phyloP scores from a whole-genome alignment of 371 early-diverging fungal genomes.

The Circinella umbellata region DNA sequence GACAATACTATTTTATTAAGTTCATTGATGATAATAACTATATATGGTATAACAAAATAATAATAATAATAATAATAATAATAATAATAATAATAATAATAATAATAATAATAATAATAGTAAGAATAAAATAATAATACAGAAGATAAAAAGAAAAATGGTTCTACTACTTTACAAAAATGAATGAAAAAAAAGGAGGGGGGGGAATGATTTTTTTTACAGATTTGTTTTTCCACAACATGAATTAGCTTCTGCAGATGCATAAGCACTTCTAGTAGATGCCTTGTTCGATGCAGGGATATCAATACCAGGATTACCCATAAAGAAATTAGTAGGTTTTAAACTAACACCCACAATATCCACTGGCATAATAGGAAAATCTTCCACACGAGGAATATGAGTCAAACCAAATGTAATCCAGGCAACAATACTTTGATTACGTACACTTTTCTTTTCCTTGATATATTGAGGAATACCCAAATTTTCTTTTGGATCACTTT shows the following conservation, averaged over 20 bases:
- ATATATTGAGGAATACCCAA: slow-evolving; percentile 42
- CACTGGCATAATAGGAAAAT: slow-evolving; percentile 44
- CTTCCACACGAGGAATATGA: slow-evolving; percentile 53
- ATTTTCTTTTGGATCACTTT: slow-evolving; percentile 29
- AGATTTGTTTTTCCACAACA: slow-evolving; percentile 7
- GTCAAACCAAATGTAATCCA: slow-evolving; percentile 57
- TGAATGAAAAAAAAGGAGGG: not conserved
- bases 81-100: no score
- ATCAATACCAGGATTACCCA: slow-evolving; percentile 29
- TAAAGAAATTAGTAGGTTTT: slow-evolving; percentile 9
- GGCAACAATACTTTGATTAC: slow-evolving; percentile 45
- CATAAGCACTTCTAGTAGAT: slow-evolving; percentile 16
- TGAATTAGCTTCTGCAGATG: not conserved
- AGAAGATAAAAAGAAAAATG: no score
- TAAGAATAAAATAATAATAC: no score
- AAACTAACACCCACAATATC: not conserved
- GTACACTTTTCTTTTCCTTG: slow-evolving; percentile 28
- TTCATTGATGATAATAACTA: no score
- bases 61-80: no score
- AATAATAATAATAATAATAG: no score
- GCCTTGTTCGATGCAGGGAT: slow-evolving; percentile 10
- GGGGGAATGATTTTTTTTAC: not conserved
- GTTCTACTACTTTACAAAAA: no score
- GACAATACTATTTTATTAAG: no score
- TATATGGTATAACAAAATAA: no score